These are phyloP conservation scores for Amphibolis antarctica DNA, from an alignment of 106 monocot species.

Conservation along the genomic window DNA sequence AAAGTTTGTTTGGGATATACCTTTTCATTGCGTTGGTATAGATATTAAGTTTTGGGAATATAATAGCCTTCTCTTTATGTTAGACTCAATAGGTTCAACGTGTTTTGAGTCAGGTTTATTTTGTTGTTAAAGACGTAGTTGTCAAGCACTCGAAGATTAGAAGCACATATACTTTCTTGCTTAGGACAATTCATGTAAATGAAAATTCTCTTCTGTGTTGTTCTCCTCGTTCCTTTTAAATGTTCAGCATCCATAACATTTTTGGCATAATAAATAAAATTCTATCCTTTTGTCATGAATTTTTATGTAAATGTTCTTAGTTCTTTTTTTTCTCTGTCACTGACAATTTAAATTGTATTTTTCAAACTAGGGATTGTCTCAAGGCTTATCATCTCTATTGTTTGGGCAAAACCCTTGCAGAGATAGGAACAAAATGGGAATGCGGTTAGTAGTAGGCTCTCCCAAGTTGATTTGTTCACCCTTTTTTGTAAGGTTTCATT, in stretches of 20 bases:
- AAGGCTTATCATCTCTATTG: conserved; percentile 68
- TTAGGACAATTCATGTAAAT: neutral
- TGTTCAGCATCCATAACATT: neutral
- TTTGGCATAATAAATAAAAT: neutral
- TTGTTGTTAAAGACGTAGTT: neutral
- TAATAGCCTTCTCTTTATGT: too few species aligned
- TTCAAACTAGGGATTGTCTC: conserved; percentile 43
- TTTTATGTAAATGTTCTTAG: neutral
- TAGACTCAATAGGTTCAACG: too few species aligned
- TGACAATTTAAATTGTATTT: neutral
- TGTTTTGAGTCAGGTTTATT: too few species aligned
- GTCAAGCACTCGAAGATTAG: neutral
- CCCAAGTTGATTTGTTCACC: neutral
- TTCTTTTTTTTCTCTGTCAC: neutral
- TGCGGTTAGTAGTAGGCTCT: conserved; percentile 38
- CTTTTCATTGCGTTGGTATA: too few species aligned
- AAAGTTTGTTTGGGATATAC: too few species aligned
- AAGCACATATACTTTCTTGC: neutral
- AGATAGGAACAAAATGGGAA: conserved; percentile 30
- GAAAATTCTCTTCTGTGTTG: neutral
- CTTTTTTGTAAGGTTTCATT: neutral
- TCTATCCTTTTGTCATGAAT: neutral
- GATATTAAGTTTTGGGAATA: too few species aligned
- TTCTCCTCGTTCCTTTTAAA: neutral
- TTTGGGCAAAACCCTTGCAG: conserved; percentile 43